These are phyloP conservation scores for Xylariaceae sp. DNA, from an alignment of 2,329 filamentous ascomycete genomes.

Conservation along the genomic window DNA sequence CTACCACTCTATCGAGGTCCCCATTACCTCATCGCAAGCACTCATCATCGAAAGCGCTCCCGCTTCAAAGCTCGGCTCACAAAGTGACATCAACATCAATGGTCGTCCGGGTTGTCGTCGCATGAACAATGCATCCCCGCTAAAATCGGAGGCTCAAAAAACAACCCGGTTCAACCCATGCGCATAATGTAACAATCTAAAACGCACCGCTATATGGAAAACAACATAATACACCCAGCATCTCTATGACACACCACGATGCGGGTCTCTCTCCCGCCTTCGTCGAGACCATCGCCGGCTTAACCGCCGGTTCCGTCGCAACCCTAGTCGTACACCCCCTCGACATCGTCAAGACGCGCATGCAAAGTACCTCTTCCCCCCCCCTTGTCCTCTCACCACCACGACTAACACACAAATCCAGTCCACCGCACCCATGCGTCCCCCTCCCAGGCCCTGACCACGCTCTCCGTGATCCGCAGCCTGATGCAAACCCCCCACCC, in stretches of 20 bases:
- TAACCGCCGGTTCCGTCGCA: constrained; percentile 80
- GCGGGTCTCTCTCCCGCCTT: constrained; percentile 67
- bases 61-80: background rate
- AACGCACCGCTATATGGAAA: background rate
- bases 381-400: background rate
- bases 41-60: too few relatives aligned
- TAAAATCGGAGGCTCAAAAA: background rate
- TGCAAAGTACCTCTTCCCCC: constrained; percentile 64
- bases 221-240: constrained; percentile 1
- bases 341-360: constrained; percentile 92
- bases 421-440: constrained; percentile 46
- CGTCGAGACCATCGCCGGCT: constrained; percentile 83
- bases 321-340: constrained; percentile 87
- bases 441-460: constrained; percentile 40
- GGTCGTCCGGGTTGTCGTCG: background rate
- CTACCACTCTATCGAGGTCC: background rate
- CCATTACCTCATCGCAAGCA: too few relatives aligned
- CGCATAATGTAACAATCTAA: constrained; percentile 11
- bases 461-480: constrained; percentile 48
- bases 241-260: constrained; percentile 47
- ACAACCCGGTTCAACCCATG: background rate
- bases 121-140: background rate
- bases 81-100: too few relatives aligned
- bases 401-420: constrained; percentile 16
- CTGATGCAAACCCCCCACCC: constrained; percentile 49